phyloP scores from a whole-genome alignment of 1,139 yeast species.

The Torulaspora globosa region DNA sequence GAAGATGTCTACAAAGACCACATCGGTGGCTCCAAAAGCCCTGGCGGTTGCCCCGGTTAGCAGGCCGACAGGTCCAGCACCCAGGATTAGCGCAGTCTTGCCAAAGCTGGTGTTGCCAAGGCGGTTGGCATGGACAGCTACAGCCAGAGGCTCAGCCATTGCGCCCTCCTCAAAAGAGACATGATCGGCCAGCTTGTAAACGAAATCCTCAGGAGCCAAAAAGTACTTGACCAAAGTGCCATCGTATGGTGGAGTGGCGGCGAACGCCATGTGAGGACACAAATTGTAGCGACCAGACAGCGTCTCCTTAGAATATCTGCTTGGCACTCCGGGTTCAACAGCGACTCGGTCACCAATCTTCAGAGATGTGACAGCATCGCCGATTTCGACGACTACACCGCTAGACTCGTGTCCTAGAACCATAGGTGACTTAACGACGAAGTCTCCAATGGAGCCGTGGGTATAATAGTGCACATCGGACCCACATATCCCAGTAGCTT shows the following conservation, averaged over 20 bases:
- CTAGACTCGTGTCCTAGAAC: constrained; percentile 76
- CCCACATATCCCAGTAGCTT: constrained; percentile 79
- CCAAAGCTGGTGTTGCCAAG: constrained; percentile 66
- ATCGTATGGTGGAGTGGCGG: constrained; percentile 78
- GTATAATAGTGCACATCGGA: constrained; percentile 81
- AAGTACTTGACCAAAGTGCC: constrained; percentile 69
- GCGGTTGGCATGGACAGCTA: constrained; percentile 79
- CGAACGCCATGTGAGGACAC: constrained; percentile 80
- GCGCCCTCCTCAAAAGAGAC: constrained; percentile 85
- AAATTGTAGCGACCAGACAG: constrained; percentile 72
- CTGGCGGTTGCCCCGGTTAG: constrained; percentile 73
- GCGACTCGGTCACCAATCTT: constrained; percentile 80
- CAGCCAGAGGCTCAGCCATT: constrained; percentile 80
- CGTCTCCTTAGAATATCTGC: constrained; percentile 69
- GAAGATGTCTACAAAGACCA: constrained; percentile 35
- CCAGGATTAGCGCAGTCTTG: constrained; percentile 72
- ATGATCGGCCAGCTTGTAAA: constrained; percentile 71
- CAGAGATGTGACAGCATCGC: constrained; percentile 53
- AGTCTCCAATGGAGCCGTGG: constrained; percentile 74
- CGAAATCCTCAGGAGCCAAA: constrained; percentile 77
- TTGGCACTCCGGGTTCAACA: constrained; percentile 81
- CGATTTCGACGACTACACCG: constrained; percentile 66
- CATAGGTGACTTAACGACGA: constrained; percentile 59
- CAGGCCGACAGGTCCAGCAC: constrained; percentile 93
- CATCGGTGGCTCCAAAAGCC: constrained; percentile 73